These are phyloP conservation scores for Ophiosphaerella narmari DNA, from an alignment of 2,329 filamentous ascomycete species.

Conservation along the genomic window DNA sequence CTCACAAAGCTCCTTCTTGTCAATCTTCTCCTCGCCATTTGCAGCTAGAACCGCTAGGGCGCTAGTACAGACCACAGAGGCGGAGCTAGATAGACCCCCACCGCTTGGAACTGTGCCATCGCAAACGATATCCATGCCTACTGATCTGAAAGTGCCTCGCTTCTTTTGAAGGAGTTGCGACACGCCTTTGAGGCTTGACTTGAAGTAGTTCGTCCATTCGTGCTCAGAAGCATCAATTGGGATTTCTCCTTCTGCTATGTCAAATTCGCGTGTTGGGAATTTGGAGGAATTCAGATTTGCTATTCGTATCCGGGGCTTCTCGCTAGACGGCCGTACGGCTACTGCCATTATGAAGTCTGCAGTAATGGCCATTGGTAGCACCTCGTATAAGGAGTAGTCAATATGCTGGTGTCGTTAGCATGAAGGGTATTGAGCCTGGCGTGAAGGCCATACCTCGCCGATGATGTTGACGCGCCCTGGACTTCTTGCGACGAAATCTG, in stretches of 20 bases:
- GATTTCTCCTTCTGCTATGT: slow-evolving; percentile 64
- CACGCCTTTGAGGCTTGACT: slow-evolving; percentile 83
- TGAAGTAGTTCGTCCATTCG: slow-evolving; percentile 99
- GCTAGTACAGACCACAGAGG: slow-evolving; percentile 89
- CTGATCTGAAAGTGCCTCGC: slow-evolving; percentile 69
- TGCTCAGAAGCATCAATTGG: slow-evolving; percentile 80
- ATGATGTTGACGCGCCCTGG: slow-evolving; percentile 98
- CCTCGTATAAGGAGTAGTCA: slow-evolving; percentile 96
- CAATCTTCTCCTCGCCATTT: slow-evolving; percentile 75
- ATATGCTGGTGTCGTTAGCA: slow-evolving; percentile 67
- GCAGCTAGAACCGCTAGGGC: slow-evolving; percentile 86
- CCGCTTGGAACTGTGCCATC: slow-evolving; percentile 92
- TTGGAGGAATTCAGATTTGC: slow-evolving; percentile 77
- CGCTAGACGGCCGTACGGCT: slow-evolving; percentile 58
- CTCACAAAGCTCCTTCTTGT: slow-evolving; percentile 91
- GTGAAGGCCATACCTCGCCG: slow-evolving; percentile 64
- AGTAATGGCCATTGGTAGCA: slow-evolving; percentile 92
- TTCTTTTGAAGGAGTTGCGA: slow-evolving; percentile 73
- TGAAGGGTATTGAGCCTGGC: not conserved
- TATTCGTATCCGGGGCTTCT: slow-evolving; percentile 69
- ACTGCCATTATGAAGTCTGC: slow-evolving; percentile 91
- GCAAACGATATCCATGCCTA: slow-evolving; percentile 84
- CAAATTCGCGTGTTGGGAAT: slow-evolving; percentile 77
- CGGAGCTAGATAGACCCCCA: slow-evolving; percentile 90
- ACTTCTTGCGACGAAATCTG: slow-evolving; percentile 84